Percentiles rank a stretch among this genome's conserved stretches.
These are phyloP conservation scores for Antrodiella citrinella DNA, from an alignment of 768 basidiomycete species.

Conservation along the genomic window DNA sequence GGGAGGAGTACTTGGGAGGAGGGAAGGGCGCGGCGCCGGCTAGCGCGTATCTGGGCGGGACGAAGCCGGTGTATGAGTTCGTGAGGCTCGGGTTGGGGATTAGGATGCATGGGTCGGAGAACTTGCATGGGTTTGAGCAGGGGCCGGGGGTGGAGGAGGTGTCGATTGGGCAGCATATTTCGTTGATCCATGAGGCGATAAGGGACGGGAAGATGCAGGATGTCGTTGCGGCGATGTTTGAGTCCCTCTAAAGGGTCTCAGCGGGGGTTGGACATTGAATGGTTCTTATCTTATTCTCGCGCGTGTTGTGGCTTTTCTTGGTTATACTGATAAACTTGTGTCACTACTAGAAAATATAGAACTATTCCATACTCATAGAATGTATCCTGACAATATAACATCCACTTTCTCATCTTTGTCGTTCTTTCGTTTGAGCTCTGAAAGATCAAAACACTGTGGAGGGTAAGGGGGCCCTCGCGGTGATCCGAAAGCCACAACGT, in stretches of 20 bases:
- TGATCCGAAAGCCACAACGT: neutral
- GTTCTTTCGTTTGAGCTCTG: too few species aligned
- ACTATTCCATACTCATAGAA: too few species aligned
- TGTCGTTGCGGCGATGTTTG: constrained; percentile 4
- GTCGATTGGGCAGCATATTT: constrained; percentile 64
- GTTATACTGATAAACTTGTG: too few species aligned
- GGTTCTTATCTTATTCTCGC: too few species aligned
- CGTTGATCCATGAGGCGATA: constrained; percentile 61
- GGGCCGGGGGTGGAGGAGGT: constrained; percentile 62
- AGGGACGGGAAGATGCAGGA: constrained; percentile 14
- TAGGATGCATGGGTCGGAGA: constrained; percentile 73
- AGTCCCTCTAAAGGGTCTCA: too few species aligned
- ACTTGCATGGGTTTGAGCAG: constrained; percentile 48
- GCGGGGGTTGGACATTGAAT: too few species aligned
- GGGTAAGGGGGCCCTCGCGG: neutral
- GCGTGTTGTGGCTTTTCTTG: too few species aligned
- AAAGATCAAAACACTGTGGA: neutral
- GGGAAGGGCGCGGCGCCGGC: constrained; percentile 59
- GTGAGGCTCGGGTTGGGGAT: constrained; percentile 67
- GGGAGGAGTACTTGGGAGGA: constrained; percentile 51
- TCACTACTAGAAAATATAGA: too few species aligned
- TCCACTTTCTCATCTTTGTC: too few species aligned
- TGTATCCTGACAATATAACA: too few species aligned
- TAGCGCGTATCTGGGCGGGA: constrained; percentile 55
- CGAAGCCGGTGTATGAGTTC: constrained; percentile 69